Base-by-base conservation (phyloP, 164 flowering plant genomes). In the Aristolochia fimbriata region DNA sequence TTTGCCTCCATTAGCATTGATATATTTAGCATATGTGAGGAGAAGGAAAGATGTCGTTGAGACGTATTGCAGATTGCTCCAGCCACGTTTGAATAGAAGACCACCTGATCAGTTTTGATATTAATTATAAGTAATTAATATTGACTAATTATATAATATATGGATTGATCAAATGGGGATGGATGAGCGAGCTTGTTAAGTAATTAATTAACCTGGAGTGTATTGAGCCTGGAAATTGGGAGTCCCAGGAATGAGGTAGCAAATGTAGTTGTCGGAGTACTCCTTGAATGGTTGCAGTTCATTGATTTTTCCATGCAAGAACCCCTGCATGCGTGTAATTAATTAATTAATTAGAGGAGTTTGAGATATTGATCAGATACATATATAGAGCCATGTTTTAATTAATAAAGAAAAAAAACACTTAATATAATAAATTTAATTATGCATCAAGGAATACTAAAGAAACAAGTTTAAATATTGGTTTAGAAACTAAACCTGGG, bases 31-130 rank as follows among this genome's bases (percentile, higher is more conserved):
- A 53, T 92, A 87, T 41, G 93, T 89, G 41, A 33, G 80, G 47
- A 87, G 79, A 51, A 92, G 84, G 63, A 92, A 84, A 16, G 89
- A 30, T 19, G 95, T 61, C 17, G 93, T 58, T 0, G 96, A 87
- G 4, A 87, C 98, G 58, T 87, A 87, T 62, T 92, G 98, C 45
- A 89, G 77, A 70, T 92, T 92, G 87, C 91, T 89, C 46, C 37
- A 80, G 57, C 91, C 79, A 66, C 61, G 76, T 73, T 79, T 86
- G 80, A 74, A 91, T 12, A 86, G 69, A 47, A 91, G 89, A 0
- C 98, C 98, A 3, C 97, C 96, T 86, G 82, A 17, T 63, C 58
- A 27, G 43, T 3, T 3, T 31, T 31, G 37, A 31, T 3, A 31
- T 31, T 31, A 7, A 3, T 7, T 31, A 7, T 31, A n/a, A 47